These are phyloP conservation scores for Kodamaea suecica DNA, from an alignment of 1,139 yeast species.

Conservation along the genomic window DNA sequence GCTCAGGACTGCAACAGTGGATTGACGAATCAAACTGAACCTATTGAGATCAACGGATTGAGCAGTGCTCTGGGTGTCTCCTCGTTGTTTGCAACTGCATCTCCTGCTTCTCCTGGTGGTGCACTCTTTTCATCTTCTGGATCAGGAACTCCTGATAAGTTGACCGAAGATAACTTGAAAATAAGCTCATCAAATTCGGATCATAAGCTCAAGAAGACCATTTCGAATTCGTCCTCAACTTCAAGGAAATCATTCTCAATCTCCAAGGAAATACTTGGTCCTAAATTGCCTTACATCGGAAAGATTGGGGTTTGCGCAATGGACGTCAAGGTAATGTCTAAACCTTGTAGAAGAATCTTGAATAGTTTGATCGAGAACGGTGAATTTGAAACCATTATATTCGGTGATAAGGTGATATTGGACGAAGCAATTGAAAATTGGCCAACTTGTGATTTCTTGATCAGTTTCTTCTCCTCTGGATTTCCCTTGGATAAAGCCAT, in stretches of 20 bases:
- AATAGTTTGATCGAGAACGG: constrained; percentile 88
- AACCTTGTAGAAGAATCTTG: constrained; percentile 90
- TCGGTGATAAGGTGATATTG: constrained; percentile 94
- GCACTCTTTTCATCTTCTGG: neutral
- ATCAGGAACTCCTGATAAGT: constrained; percentile 10
- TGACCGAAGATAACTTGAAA: constrained; percentile 21
- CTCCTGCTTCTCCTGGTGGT: neutral
- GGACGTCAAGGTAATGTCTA: constrained; percentile 94
- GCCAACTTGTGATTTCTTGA: constrained; percentile 97
- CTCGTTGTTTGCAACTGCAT: neutral
- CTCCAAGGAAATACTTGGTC: constrained; percentile 41
- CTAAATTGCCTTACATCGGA: constrained; percentile 72
- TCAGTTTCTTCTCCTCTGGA: constrained; percentile 91
- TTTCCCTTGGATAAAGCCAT: constrained; percentile 97
- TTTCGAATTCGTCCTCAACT: constrained; percentile 38
- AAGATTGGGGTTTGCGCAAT: constrained; percentile 98
- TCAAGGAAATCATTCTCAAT: constrained; percentile 47
- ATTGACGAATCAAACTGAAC: neutral
- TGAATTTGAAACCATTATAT: constrained; percentile 93
- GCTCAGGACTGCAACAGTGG: constrained; percentile 42
- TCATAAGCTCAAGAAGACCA: constrained; percentile 31
- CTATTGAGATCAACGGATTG: neutral
- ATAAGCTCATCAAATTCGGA: constrained; percentile 12
- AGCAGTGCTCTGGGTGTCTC: neutral
- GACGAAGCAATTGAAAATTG: constrained; percentile 93